phyloP scores from a whole-genome alignment of 169 alveolate species.

The Plasmodium sp. region DNA sequence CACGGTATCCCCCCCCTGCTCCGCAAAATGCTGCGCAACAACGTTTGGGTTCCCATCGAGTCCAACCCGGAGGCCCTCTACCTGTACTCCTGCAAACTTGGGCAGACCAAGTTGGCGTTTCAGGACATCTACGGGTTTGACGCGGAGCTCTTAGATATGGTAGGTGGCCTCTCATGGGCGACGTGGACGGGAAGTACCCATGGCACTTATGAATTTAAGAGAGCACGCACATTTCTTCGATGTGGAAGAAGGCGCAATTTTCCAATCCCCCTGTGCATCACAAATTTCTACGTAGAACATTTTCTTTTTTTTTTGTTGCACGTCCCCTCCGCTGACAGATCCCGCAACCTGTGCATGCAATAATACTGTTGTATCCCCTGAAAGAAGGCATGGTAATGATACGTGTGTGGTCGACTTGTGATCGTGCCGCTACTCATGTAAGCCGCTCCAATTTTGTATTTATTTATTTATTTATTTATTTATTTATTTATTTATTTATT shows the following conservation, averaged over 20 bases:
- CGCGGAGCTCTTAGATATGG: conserved; percentile 54
- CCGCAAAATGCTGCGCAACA: conserved; percentile 8
- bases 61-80: conserved; percentile 62
- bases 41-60: conserved; percentile 50
- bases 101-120: conserved; percentile 44
- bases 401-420: background rate
- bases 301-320: background rate
- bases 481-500: too few relatives aligned
- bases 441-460: background rate
- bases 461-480: too few relatives aligned
- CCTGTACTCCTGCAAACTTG: conserved; percentile 54
- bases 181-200: background rate
- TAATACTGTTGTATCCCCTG: conserved; percentile 48
- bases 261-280: background rate
- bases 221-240: background rate
- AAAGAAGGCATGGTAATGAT: background rate
- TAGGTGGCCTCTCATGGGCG: background rate
- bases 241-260: background rate
- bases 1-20: background rate
- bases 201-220: background rate
- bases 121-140: conserved; percentile 49
- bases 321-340: background rate
- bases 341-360: conserved; percentile 65
- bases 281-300: background rate
- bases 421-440: background rate